Base-by-base conservation (phyloP, 768 basidiomycete species). In the Psilocybe azurescens region DNA sequence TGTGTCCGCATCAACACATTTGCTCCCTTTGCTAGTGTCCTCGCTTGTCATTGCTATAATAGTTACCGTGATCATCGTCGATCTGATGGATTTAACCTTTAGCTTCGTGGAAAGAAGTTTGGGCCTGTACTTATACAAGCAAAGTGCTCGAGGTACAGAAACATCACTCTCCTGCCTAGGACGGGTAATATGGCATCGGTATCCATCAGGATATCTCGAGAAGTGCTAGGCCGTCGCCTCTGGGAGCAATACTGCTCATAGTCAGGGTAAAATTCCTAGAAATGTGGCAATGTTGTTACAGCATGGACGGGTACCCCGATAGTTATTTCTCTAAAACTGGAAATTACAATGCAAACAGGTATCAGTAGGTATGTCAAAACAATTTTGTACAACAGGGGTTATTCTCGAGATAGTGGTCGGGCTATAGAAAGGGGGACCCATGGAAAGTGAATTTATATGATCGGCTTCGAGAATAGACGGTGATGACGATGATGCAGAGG, bases 321-420 rank as follows among this genome's bases (percentile, higher is more conserved):
- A 50, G 59, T 61, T 65, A 58, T 57, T 58, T 65, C 55, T 67
- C 61, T 65, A 65, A 61, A 65, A 51, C 38, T 46, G 57, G 47
- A 46, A 50, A 65, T 58, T 67, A 65, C 67, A 67, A 61, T 67
- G 67, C 59, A 60, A 59, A 58, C 50, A 63, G 61, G 61, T 65
- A 67, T 65, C 59, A 61, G 61, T 59, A 61, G 50, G 48, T 50
- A 47, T 58, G 62, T 50, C 55, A 63, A 48, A 50, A 51, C 47
- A 38, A 24, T 20, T 56, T 57, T 56, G 28, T 63, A 63, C 58
- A 59, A 24, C 51, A 56, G 32, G 53, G 49, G 36, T 30, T 30
- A 63, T 58, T 46, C 24, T 48, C 53, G 14, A 56, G 48, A 49
- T 11, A 55, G 54, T 39, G 32, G 32, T 47, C 47, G 33, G 33